Conservation (phyloP, 1,284 basidiomycete species). For the Gymnopus androsaceus region DNA sequence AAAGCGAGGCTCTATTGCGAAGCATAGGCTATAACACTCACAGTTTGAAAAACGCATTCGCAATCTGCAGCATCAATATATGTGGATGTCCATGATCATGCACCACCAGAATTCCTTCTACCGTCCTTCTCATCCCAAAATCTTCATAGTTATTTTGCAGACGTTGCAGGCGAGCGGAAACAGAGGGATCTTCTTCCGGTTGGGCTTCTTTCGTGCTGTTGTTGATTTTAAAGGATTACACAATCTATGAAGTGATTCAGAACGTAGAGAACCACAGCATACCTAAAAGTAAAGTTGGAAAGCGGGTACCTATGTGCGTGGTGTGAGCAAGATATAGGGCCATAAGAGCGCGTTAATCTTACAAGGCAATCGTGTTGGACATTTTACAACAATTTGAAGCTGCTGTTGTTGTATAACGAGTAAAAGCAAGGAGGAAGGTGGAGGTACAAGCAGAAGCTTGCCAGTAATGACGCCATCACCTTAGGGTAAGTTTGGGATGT, state of each 20-base stretch:
- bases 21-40: constrained; percentile 45
- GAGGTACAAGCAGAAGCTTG: too few species aligned
- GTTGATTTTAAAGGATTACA: neutral
- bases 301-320: constrained; percentile 63
- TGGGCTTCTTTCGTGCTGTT: constrained; percentile 88
- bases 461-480: too few species aligned
- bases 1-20: neutral
- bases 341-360: constrained; percentile 30
- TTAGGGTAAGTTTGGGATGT: too few species aligned
- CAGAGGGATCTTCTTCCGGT: constrained; percentile 95
- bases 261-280: constrained; percentile 4
- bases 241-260: neutral
- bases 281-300: constrained; percentile 88
- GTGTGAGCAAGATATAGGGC: neutral
- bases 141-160: constrained; percentile 97
- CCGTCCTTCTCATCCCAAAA: constrained; percentile 91
- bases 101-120: constrained; percentile 95
- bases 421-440: too few species aligned
- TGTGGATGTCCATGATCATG: constrained; percentile 95
- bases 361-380: constrained; percentile 80
- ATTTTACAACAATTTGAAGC: constrained; percentile 35
- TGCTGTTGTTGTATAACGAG: neutral
- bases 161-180: constrained; percentile 84
- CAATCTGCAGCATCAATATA: constrained; percentile 96
- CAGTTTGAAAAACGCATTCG: constrained; percentile 99